Base-by-base conservation (phyloP, 352 stramenopile species). In the Pythium myriotylum region DNA sequence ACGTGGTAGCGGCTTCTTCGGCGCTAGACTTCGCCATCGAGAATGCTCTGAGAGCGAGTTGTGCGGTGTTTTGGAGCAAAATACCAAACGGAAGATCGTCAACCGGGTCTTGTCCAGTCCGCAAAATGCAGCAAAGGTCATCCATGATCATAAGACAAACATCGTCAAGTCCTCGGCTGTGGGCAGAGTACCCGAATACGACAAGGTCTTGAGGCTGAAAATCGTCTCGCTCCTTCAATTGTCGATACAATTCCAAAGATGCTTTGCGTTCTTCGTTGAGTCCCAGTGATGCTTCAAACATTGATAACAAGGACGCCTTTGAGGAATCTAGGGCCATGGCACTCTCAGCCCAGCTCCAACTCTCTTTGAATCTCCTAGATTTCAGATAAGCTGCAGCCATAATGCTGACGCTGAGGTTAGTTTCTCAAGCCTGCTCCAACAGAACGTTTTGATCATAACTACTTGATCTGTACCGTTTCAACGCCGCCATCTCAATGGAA, bases 61-160 rank as follows among this genome's bases (percentile, higher is more conserved):
- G 81, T 16, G 81, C 83, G n/a, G 83, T 81, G 45, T 88, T 88
- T 65, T 92, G 83, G 13, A 92, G 48, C 17, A 88, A 49, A 23
- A 86, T 39, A 17, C 69, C 74, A 27, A 74, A 51, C 12, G 75
- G 68, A 5, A 89, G 23, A 6, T 46, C 46, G 33, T 48, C 19
- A 12, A 49, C 32, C 3, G 17, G 4, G 5, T 24, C 35, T 13
- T 58, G 9, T 9, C 12, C 37, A 2, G 65, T 20, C 10, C 19
- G 5, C 1, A 65, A 20, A 10, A 76, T 35, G 20, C 17, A 47
- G 45, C 68, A 88, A 20, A 92, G 52, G 41, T 86, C 75, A 39
- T 92, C 77, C 47, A 92, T 46, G 51, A 92, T 72, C 14, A 64
- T n/a, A 32, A 85, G 46, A 14, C 74, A 59, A 49, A 82, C 51